Percentiles rank a stretch among this genome's conserved stretches.
Evolutionary conservation across 2,329 filamentous ascomycete species (phyloP).

Genomic region (Cercospora citrullina): DNA sequence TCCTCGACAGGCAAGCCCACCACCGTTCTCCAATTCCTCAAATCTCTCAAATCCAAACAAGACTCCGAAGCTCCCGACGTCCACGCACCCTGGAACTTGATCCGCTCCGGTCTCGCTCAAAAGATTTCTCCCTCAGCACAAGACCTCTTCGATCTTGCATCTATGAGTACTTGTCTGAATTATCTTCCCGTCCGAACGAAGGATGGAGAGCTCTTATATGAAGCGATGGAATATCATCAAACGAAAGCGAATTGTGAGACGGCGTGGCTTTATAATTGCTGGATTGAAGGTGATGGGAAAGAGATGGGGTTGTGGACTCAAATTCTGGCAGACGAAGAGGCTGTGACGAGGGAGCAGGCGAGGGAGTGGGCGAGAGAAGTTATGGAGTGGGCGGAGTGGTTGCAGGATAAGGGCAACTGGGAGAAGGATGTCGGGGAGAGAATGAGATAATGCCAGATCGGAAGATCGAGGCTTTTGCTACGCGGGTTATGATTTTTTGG

Average conservation of each 20-base stretch:
- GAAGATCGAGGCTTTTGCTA: background rate
- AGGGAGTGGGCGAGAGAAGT: background rate
- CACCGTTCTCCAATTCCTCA: background rate
- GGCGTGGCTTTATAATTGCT: constrained; percentile 9
- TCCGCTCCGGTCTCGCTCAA: background rate
- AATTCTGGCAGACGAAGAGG: background rate
- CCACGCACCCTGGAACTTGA: constrained; percentile 1
- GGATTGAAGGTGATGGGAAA: constrained; percentile 1
- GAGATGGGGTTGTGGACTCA: background rate
- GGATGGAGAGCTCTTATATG: background rate
- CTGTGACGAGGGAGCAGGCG: background rate
- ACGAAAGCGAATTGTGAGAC: constrained; percentile 10
- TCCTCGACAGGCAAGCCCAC: background rate
- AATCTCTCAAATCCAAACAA: constrained; percentile 7
- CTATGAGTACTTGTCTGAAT: constrained; percentile 1
- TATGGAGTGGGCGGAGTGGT: background rate
- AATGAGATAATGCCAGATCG: background rate
- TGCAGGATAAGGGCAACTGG: background rate
- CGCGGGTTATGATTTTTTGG: no score
- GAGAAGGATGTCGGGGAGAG: background rate
- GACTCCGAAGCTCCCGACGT: constrained; percentile 1
- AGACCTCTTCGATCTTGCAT: background rate
- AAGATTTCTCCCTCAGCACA: background rate
- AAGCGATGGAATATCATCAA: constrained; percentile 8
- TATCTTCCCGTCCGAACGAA: constrained; percentile 2